Conservation (phyloP, 164 flowering plant species). For the Liquidambar formosana region DNA sequence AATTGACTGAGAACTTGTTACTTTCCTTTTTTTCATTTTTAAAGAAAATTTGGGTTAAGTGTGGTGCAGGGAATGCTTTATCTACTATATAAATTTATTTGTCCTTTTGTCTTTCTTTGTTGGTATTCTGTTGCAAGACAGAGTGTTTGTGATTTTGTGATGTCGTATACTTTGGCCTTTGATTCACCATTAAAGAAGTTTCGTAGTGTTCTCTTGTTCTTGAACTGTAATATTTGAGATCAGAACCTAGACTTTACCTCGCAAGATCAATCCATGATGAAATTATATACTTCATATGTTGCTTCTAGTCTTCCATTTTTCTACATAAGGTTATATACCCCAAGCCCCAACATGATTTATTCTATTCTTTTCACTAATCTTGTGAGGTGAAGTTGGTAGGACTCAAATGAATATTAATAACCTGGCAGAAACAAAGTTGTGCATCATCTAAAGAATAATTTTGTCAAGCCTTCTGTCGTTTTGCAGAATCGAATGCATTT, state of each 20-base stretch:
- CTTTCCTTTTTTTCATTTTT: too few relatives aligned
- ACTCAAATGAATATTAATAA: neutral
- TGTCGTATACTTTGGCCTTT: neutral
- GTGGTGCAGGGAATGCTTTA: too few relatives aligned
- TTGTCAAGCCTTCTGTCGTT: neutral
- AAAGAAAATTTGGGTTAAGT: too few relatives aligned
- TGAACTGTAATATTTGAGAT: too few relatives aligned
- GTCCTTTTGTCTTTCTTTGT: neutral
- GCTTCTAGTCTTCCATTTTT: neutral
- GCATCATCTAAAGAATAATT: neutral
- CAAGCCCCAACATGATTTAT: neutral
- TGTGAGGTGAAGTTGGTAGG: neutral
- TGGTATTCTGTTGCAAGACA: neutral
- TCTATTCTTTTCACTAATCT: neutral
- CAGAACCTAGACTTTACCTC: neutral
- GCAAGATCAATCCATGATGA: neutral
- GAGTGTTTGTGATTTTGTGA: neutral
- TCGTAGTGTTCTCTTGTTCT: neutral
- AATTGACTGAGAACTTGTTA: too few relatives aligned
- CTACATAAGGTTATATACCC: neutral
- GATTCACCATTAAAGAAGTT: neutral
- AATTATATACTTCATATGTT: constrained; percentile 1
- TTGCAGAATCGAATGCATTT: neutral
- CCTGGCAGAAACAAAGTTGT: neutral
- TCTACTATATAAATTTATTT: neutral